Evolutionary conservation across 164 flowering plant species (phyloP).

Genomic region (Vitis rupestris): DNA sequence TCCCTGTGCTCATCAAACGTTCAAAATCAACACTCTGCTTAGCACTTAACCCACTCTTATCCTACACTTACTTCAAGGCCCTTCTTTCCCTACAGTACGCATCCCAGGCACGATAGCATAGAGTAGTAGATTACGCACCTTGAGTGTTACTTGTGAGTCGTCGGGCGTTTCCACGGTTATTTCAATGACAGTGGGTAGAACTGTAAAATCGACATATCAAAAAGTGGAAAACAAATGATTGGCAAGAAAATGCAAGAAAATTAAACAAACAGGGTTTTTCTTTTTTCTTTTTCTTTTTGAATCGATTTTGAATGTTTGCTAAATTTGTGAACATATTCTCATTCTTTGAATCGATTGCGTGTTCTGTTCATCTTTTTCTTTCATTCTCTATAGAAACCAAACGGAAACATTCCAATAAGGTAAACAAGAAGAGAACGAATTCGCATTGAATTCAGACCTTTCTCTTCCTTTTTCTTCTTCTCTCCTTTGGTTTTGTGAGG

Average conservation of each 20-base stretch:
- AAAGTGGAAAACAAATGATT: neutral
- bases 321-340: too few species aligned
- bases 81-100: neutral
- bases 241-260: neutral
- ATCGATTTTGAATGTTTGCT: too few species aligned
- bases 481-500: conserved; percentile 85
- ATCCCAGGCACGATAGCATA: neutral
- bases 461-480: conserved; percentile 95
- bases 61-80: neutral
- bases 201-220: conserved; percentile 31
- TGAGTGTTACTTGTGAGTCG: conserved; percentile 69
- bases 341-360: too few species aligned
- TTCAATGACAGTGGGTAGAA: conserved; percentile 76
- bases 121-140: conserved; percentile 37
- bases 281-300: conserved; percentile 92
- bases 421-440: too few species aligned
- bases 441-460: conserved; percentile 39
- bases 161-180: conserved; percentile 69
- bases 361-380: too few species aligned
- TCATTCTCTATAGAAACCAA: too few species aligned
- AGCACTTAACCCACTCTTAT: neutral
- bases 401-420: too few species aligned
- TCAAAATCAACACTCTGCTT: neutral
- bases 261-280: conserved; percentile 45
- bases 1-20: conserved; percentile 38